A percentile compares a stretch with the other conserved stretches of the same genome.
These are phyloP conservation scores for Fallopia convolvulus DNA, from an alignment of 148 eudicot species.

Conservation along the genomic window DNA sequence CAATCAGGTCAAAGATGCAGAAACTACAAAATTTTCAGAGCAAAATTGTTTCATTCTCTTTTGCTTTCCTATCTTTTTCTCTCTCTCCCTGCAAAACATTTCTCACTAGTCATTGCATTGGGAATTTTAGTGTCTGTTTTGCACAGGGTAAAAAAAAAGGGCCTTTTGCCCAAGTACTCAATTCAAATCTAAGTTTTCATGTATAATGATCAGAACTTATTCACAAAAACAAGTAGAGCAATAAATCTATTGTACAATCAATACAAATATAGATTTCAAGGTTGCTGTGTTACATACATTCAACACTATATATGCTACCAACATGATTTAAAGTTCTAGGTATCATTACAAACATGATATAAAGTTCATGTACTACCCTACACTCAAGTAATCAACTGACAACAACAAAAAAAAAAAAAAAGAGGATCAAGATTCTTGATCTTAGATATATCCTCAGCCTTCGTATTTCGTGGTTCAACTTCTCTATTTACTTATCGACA, in stretches of 20 bases:
- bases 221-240: no score
- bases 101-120: not conserved
- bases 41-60: not conserved
- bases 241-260: not conserved
- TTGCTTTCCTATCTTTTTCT: not conserved
- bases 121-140: not conserved
- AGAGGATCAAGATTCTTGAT: not conserved
- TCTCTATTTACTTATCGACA: not conserved
- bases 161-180: not conserved
- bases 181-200: not conserved
- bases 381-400: not conserved
- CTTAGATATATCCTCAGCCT: not conserved
- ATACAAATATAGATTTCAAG: no score
- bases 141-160: no score
- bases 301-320: not conserved
- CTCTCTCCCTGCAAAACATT: not conserved
- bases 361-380: not conserved
- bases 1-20: constrained; percentile 1
- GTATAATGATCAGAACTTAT: not conserved
- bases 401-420: not conserved
- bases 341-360: not conserved
- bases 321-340: not conserved
- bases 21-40: not conserved
- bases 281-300: not conserved
- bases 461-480: not conserved